These are phyloP conservation scores for Chaetothyriales sp. DNA, from an alignment of 2,329 filamentous ascomycete species.

Conservation along the genomic window DNA sequence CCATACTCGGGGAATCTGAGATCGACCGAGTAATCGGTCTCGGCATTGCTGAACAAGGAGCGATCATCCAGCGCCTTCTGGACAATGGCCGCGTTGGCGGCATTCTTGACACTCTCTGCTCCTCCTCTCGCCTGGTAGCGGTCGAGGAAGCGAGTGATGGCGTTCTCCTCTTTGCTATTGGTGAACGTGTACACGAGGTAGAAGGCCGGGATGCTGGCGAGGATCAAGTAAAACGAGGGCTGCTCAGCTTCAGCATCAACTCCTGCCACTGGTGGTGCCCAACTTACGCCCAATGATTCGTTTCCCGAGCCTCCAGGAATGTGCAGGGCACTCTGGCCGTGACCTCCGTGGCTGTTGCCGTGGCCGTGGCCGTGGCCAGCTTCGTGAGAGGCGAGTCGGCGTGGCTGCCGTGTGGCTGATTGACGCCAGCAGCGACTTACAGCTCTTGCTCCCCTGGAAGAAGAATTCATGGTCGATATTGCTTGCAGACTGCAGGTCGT, in stretches of 20 bases:
- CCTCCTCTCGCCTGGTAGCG: constrained; percentile 28
- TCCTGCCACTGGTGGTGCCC: constrained; percentile 4
- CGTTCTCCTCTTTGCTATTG: constrained; percentile 10
- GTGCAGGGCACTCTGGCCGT: constrained; percentile 21
- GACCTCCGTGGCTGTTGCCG: constrained; percentile 1
- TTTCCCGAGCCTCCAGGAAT: constrained; percentile 28
- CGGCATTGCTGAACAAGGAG: constrained; percentile 38
- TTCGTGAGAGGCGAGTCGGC: constrained; percentile 31
- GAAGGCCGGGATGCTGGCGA: constrained; percentile 30
- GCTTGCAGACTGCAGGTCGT: constrained; percentile 7
- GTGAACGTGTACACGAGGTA: constrained; percentile 30
- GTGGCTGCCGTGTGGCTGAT: constrained; percentile 21
- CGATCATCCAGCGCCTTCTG: constrained; percentile 51
- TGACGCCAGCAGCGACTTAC: constrained; percentile 15
- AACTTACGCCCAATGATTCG: constrained; percentile 33
- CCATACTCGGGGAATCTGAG: constrained; percentile 53
- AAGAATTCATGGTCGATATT: constrained; percentile 11
- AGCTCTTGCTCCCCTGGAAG: constrained; percentile 17
- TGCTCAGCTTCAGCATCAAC: constrained; percentile 18
- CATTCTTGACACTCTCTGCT: constrained; percentile 43
- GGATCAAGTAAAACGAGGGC: constrained; percentile 35
- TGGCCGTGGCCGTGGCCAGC: constrained; percentile 20
- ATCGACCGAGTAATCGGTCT: neutral
- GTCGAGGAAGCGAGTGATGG: constrained; percentile 10
- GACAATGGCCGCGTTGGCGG: constrained; percentile 45